Evolutionary conservation across 768 basidiomycete species (phyloP).

Genomic region (Suillus subaureus): DNA sequence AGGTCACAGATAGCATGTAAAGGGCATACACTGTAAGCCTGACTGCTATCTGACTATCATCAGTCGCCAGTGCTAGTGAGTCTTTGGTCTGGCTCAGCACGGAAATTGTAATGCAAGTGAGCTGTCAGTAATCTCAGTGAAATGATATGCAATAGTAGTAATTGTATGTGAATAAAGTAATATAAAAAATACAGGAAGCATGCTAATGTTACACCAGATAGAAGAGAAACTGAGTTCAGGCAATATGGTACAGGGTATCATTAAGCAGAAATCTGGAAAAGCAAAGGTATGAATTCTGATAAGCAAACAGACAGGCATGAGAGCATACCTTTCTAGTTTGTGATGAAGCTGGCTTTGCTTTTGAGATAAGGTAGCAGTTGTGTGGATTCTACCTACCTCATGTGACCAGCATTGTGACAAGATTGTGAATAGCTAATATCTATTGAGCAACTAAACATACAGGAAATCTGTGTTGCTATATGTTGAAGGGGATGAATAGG

Average conservation of each 20-base stretch:
- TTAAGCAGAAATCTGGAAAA: not conserved
- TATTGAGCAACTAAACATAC: too few species aligned
- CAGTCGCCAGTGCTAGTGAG: not conserved
- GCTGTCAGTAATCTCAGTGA: not conserved
- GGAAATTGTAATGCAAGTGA: not conserved
- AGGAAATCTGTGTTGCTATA: too few species aligned
- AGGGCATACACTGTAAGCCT: not conserved
- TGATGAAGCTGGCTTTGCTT: conserved; percentile 7
- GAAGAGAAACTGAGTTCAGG: not conserved
- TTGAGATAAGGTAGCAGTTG: too few species aligned
- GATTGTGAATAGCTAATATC: too few species aligned
- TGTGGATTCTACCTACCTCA: too few species aligned
- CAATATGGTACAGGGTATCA: not conserved
- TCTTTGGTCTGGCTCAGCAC: not conserved
- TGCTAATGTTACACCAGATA: conserved; percentile 2
- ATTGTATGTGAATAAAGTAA: conserved; percentile 11
- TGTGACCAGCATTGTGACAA: too few species aligned
- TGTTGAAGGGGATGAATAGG: too few species aligned
- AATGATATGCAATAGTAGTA: conserved; percentile 8
- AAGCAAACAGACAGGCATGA: not conserved
- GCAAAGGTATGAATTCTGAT: not conserved
- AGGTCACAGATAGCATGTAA: not conserved
- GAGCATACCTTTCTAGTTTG: conserved; percentile 1
- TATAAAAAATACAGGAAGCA: conserved; percentile 7
- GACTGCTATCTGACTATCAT: not conserved